Conservation (phyloP, 306 rosid species). For the Gillenia trifoliata region DNA sequence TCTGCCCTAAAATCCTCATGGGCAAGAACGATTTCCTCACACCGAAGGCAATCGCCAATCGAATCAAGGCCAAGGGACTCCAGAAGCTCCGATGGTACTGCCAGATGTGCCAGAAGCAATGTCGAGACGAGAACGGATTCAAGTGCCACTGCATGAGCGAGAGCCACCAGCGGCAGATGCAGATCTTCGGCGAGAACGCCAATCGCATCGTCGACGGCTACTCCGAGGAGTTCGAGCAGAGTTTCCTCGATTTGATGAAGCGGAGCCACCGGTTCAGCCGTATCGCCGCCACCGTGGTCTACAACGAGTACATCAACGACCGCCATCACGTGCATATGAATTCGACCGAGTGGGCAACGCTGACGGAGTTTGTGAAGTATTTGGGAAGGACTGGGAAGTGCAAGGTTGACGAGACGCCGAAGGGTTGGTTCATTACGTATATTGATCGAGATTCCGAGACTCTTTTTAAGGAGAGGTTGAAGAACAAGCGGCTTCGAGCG, state of each 20-base stretch:
- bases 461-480: conserved; percentile 75
- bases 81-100: conserved; percentile 98
- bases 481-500: conserved; percentile 55
- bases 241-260: conserved; percentile 81
- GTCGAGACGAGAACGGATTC: conserved; percentile 91
- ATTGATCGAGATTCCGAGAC: conserved; percentile 75
- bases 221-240: conserved; percentile 67
- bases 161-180: conserved; percentile 95
- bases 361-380: conserved; percentile 81
- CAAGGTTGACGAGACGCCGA: conserved; percentile 91
- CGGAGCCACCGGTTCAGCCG: conserved; percentile 89
- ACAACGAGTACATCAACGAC: conserved; percentile 79
- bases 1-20: conserved; percentile 27
- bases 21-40: conserved; percentile 89
- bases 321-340: conserved; percentile 90
- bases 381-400: conserved; percentile 80
- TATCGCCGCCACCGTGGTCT: conserved; percentile 82
- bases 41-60: conserved; percentile 84
- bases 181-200: conserved; percentile 74
- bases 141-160: conserved; percentile 96
- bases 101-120: conserved; percentile 98
- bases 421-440: conserved; percentile 93
- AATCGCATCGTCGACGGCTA: conserved; percentile 69
- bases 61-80: conserved; percentile 87
- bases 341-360: conserved; percentile 73